phyloP scores from a whole-genome alignment of 73 alveolate species.

The Durusdinium trenchii region DNA sequence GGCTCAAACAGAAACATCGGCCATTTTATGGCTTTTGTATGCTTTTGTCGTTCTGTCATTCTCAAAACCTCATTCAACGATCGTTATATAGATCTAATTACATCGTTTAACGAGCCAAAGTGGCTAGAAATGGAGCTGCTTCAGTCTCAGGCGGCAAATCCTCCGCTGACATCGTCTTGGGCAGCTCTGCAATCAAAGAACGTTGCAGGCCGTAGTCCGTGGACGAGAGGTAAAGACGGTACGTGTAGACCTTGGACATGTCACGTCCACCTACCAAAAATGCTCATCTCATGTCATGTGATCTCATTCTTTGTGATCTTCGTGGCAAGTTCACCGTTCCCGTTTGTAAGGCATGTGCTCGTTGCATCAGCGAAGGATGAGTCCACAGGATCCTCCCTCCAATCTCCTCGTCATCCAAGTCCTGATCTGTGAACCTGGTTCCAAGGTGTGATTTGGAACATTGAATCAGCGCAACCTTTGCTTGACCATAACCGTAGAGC shows the following conservation, averaged over 20 bases:
- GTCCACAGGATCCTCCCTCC: constrained; percentile 79
- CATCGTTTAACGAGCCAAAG: no score
- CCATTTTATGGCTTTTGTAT: no score
- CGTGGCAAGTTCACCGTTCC: neutral
- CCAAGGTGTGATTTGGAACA: no score
- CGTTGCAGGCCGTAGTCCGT: neutral
- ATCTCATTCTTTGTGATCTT: neutral
- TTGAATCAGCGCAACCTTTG: no score
- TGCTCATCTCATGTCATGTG: neutral
- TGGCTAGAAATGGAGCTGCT: constrained; percentile 18
- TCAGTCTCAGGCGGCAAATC: constrained; percentile 78
- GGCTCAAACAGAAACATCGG: no score
- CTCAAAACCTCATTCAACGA: neutral
- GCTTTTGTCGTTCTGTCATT: neutral
- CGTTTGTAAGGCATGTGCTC: neutral
- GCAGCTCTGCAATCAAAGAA: constrained; percentile 26
- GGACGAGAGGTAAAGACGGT: constrained; percentile 40
- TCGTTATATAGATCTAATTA: neutral
- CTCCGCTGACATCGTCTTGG: constrained; percentile 7
- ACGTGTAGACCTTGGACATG: constrained; percentile 29
- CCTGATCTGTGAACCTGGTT: constrained; percentile 85
- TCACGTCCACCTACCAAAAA: neutral
- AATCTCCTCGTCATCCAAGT: constrained; percentile 42
- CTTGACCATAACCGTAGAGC: no score
- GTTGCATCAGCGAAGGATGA: constrained; percentile 63